Base-by-base conservation (phyloP, 768 basidiomycete species). In the Termitomyces sp. region DNA sequence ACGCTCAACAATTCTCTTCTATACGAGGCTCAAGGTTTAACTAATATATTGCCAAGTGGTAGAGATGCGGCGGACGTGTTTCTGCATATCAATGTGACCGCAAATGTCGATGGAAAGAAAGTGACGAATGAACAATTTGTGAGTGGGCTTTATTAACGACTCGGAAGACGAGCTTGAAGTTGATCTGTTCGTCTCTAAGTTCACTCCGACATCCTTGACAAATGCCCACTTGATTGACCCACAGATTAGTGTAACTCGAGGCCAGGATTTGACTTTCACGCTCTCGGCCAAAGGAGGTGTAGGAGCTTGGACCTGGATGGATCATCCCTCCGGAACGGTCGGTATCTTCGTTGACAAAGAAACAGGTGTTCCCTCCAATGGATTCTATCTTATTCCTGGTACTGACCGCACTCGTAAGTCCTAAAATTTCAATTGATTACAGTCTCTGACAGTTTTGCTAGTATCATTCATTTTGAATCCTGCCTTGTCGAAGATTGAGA, bases 221-320 rank as follows among this genome's bases (percentile, higher is more conserved):
- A 62, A 73, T 12, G 78, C 76, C 0, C 62, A 69, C n/a, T 72
- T 84, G 8, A 68, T 80, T 13, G 82, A 85, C 56, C 84, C 84
- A 0, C n/a, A 74, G 58, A 80, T 85, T 44, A 58, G 65, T 0
- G 56, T 83, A 6, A 71, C 65, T 0, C 54, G 65, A 10, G 58
- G 62, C 0, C 50, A 65, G 5, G 66, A 79, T 58, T 63, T 79
- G 52, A 79, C 76, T 0, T 84, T 86, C 64, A 79, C 76, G 1
- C 65, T 85, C 5, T 82, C 81, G 3, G 83, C 82, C 2, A 67
- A 69, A 44, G 79, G 80, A 13, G 84, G 83, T 0, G 83, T 85
- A 5, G 82, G 79, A 0, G 71, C 77, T 0, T 85, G 81, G 79
- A 79, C 83, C 5, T 85, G 83, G 83, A 70, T 86, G 1, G 84